A percentile compares a stretch with the other conserved stretches of the same genome.
Conservation (phyloP, 2,329 filamentous ascomycete species). For the Sordariomycetes sp. region DNA sequence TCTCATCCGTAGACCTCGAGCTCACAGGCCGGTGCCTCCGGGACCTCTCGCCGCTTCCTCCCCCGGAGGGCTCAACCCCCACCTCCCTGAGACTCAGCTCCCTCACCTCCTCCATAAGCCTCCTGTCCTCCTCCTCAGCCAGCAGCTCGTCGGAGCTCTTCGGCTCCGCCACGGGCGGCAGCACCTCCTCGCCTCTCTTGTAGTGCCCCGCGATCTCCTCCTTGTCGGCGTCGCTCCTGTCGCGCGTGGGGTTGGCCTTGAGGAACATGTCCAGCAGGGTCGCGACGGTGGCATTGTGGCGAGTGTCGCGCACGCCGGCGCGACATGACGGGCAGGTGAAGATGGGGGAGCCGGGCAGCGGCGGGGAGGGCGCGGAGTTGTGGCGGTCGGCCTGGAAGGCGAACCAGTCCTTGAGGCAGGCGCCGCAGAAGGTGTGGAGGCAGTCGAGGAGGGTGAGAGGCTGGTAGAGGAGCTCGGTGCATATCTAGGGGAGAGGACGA, state of each 20-base stretch:
- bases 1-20: background rate
- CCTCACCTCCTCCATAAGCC: constrained; percentile 60
- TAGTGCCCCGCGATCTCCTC: constrained; percentile 67
- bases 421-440: constrained; percentile 91
- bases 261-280: constrained; percentile 86
- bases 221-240: constrained; percentile 61
- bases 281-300: constrained; percentile 81
- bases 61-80: constrained; percentile 27
- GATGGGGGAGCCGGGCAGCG: constrained; percentile 33
- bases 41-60: constrained; percentile 4
- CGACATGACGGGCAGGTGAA: constrained; percentile 94
- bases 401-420: constrained; percentile 96
- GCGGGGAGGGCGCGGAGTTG: constrained; percentile 36
- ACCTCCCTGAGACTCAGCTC: constrained; percentile 63
- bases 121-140: constrained; percentile 55
- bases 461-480: constrained; percentile 87
- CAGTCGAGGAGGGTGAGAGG: constrained; percentile 87
- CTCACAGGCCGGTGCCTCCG: background rate
- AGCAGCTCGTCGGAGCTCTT: constrained; percentile 41
- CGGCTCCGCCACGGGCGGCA: constrained; percentile 49
- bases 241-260: constrained; percentile 65
- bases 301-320: constrained; percentile 72
- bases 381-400: constrained; percentile 59
- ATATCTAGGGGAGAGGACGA: constrained; percentile 55
- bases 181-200: constrained; percentile 68